A percentile compares a stretch with the other conserved stretches of the same genome.
Conservation (phyloP, 345 rosid species). For the Noccaea bulbosa region DNA sequence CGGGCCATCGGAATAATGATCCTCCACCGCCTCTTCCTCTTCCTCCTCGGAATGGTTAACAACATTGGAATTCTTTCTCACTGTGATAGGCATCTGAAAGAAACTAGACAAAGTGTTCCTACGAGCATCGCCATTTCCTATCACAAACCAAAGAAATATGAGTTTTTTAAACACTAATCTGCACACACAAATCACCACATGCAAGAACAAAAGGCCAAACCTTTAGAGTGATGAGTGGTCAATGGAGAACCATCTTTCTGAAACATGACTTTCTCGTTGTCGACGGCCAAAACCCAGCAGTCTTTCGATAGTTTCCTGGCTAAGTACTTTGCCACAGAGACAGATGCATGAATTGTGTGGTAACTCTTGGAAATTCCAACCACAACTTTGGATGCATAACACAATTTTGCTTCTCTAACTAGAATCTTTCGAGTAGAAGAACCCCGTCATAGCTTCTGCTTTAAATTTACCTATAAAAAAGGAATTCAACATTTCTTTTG, state of each 20-base stretch:
- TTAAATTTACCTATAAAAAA: slow-evolving; percentile 74
- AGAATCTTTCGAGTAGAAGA: slow-evolving; percentile 60
- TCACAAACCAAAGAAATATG: slow-evolving; percentile 23
- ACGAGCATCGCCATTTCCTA: slow-evolving; percentile 54
- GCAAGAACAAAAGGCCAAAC: slow-evolving; percentile 36
- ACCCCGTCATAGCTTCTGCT: slow-evolving; percentile 82
- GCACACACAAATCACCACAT: slow-evolving; percentile 3
- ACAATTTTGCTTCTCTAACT: slow-evolving; percentile 74
- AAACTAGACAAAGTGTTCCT: slow-evolving; percentile 56
- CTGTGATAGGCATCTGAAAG: slow-evolving; percentile 55
- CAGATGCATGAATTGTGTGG: slow-evolving; percentile 60
- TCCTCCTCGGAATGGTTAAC: slow-evolving; percentile 36
- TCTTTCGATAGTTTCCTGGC: slow-evolving; percentile 66
- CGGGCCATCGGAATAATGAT: slow-evolving; percentile 39
- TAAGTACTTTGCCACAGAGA: slow-evolving; percentile 87
- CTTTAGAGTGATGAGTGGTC: slow-evolving; percentile 45
- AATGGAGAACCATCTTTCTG: slow-evolving; percentile 61
- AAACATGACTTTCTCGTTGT: slow-evolving; percentile 70
- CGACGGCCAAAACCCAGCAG: slow-evolving; percentile 72
- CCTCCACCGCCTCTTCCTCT: slow-evolving; percentile 7
- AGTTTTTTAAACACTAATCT: background rate
- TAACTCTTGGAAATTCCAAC: slow-evolving; percentile 59
- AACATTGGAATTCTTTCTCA: slow-evolving; percentile 57
- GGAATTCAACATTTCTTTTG: slow-evolving; percentile 8
- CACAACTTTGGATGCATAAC: slow-evolving; percentile 61